Base-by-base conservation (phyloP, 2,329 filamentous ascomycete genomes). In the Bipolaris gigantea region DNA sequence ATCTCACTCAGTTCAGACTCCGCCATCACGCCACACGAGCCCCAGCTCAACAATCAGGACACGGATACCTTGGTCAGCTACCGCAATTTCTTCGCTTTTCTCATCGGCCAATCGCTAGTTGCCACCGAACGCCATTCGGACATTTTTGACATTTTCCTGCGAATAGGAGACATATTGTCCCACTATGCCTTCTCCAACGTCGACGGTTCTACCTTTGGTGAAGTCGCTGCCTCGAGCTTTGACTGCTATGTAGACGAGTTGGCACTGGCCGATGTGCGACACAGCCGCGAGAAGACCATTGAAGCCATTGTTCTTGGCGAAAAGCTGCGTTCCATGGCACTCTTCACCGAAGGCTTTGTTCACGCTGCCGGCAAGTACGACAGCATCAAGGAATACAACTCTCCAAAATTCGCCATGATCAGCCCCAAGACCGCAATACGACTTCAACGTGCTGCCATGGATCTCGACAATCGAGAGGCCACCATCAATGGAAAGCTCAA, bases 301-400 rank as follows among this genome's bases (percentile, higher is more conserved):
- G 91, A 97, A 74, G 89, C 88, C 0, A 82, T 97, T 42, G 83
- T 97, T n/a, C 79, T 99, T 10, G 92, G 90, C 51, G 93, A 99
- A 76, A 84, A 85, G 34, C 89, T 97, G 86, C 87, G 87, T 53
- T 96, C 85, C 43, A 84, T 88, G 65, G 82, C 87, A 7, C 81
- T 99, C 2, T 97, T 96, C 75, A 90, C 90, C 54, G 92, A 97
- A 73, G 91, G 90, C 0, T 97, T 97, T 67, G 86, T 92, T 5
- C 94, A 97, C 73, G 91, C 88, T 0, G 91, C 90, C 9, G 94
- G 93, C 45, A 95, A 94, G 74, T 90, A 83, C 59, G 80, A 93
- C 55, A 83, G 89, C 18, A 81, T 91, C 30, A 85, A 92, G 55
- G 81, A 86, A 50, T 76, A 92, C 42, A 83, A 85, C 39, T 86